Base-by-base conservation (phyloP, 495 filamentous ascomycete genomes). In the Penicillium silybi region DNA sequence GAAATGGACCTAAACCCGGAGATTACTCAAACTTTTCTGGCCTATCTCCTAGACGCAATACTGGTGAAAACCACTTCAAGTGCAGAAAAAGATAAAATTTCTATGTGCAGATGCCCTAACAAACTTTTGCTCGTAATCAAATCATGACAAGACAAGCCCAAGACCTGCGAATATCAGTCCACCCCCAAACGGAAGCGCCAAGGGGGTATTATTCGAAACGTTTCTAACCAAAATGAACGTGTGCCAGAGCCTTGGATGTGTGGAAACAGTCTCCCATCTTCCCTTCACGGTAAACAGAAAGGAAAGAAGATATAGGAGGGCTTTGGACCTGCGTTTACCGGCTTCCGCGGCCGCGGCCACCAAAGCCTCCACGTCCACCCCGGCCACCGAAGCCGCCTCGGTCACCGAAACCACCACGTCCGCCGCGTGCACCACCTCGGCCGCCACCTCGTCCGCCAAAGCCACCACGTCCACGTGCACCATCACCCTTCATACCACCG, bases 91-190 rank as follows among this genome's bases (percentile, higher is more conserved):
- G 29, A 32, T 32, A 13, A 23, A 42, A 41, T 37, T 56, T 60
- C 57, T 60, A 60, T 60, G 52, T 60, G 57, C 57, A 60, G 44
- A 53, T 50, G 53, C 46, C 57, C 46, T 55, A 55, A 59, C 56
- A 57, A 58, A 58, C 48, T 59, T 60, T 60, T 60, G 49, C 53
- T 56, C 57, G 53, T 60, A 57, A 49, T 38, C 25, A 37, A 50
- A 60, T 56, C 57, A 56, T 60, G 37, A 60, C 52, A 60, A 53
- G 18, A 56, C 50, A 52, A 44, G 41, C 41, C 39, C 46, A 37
- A 39, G 34, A 34, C 38, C 39, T 35, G 25, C 29, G 29, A 51
- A 44, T 41, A 45, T 43, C 47, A 50, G 51, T 52, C 44, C 29
- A 54, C 42, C 56, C 48, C 52, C 56, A 56, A 48, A 46, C 46